Conservation (phyloP, 257 asterid genomes). For the Nicotiana obtusifolia region DNA sequence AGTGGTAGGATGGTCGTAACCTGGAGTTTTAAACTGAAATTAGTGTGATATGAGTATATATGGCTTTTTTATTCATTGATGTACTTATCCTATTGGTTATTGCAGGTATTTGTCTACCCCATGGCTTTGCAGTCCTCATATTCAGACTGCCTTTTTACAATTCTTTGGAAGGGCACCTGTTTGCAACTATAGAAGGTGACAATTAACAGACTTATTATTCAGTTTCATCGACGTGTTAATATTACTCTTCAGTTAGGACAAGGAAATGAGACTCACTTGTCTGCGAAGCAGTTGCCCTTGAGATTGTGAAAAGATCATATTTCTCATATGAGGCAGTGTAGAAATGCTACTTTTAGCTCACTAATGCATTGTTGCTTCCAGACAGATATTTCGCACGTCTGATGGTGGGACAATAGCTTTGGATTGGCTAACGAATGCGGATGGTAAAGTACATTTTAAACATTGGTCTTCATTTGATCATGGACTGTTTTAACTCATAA, state of each 20-base stretch:
- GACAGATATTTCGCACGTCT: slow-evolving; percentile 56
- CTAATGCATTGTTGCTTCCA: slow-evolving; percentile 32
- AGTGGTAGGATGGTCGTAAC: not conserved
- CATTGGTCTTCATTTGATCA: not conserved
- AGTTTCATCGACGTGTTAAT: not conserved
- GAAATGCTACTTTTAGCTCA: not conserved
- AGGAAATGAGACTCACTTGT: not conserved
- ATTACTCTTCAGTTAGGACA: not conserved
- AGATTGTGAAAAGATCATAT: not conserved
- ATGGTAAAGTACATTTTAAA: slow-evolving; percentile 34
- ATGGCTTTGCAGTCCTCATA: slow-evolving; percentile 90
- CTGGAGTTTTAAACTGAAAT: not conserved
- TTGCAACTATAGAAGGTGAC: slow-evolving; percentile 61
- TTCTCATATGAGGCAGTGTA: not conserved
- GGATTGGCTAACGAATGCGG: slow-evolving; percentile 62
- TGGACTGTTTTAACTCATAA: not conserved
- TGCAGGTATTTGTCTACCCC: slow-evolving; percentile 76
- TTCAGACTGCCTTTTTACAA: slow-evolving; percentile 66
- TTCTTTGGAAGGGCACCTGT: slow-evolving; percentile 71
- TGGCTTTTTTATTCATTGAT: not conserved
- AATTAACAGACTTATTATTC: not conserved
- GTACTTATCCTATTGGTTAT: not conserved
- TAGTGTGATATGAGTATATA: not conserved
- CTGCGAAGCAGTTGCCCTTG: not conserved
- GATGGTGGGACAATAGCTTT: slow-evolving; percentile 87